Percentiles rank a stretch among this genome's conserved stretches.
phyloP scores from a whole-genome alignment of 163 green algal species.

The Chlorella variabilis region DNA sequence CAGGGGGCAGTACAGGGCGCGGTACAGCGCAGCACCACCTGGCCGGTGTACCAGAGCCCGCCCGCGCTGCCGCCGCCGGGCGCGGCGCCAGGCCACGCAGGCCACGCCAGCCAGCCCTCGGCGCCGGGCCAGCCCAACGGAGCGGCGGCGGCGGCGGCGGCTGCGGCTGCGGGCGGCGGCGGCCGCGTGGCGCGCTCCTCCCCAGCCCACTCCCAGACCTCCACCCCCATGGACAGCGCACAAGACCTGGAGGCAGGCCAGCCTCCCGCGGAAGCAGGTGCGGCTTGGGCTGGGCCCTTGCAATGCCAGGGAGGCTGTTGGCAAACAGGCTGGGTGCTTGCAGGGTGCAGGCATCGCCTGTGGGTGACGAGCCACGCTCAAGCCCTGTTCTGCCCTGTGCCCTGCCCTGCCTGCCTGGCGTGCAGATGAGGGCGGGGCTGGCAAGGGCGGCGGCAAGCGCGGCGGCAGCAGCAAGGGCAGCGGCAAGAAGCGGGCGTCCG shows the following conservation, averaged over 20 bases:
- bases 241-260: conserved; percentile 27
- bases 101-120: not conserved
- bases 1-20: not conserved
- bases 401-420: not conserved
- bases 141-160: too few relatives aligned
- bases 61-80: not conserved
- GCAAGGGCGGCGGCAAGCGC: not conserved
- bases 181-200: not conserved
- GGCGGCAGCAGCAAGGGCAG: not conserved
- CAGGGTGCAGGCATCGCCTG: too few relatives aligned
- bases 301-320: too few relatives aligned
- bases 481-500: not conserved
- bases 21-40: conserved; percentile 13
- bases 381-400: too few relatives aligned
- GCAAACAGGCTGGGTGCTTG: too few relatives aligned
- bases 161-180: too few relatives aligned
- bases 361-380: too few relatives aligned
- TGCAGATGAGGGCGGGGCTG: not conserved
- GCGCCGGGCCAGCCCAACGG: not conserved
- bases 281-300: too few relatives aligned
- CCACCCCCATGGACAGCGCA: conserved; percentile 16
- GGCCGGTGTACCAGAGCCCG: conserved; percentile 15
- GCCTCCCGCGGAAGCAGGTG: not conserved
- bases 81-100: too few relatives aligned
- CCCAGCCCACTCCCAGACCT: not conserved